Percentiles rank a stretch among this genome's conserved stretches.
Evolutionary conservation across 1,284 basidiomycete species (phyloP).

Genomic region (Heterobasidion irregulare): DNA sequence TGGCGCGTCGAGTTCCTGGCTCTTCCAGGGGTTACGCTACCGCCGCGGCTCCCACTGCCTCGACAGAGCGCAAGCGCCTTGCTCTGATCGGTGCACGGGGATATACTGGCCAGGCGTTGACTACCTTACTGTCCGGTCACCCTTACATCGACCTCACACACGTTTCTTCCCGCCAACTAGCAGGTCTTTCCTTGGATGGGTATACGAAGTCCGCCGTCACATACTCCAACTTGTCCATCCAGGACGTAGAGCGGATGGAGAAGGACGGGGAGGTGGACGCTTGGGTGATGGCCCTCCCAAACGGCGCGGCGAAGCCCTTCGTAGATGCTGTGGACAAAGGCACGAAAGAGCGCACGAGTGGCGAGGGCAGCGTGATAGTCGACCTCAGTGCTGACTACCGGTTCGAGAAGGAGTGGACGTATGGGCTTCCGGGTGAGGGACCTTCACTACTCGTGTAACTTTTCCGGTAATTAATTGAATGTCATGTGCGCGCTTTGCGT

Average conservation of each 20-base stretch:
- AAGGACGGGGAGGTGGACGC: slow-evolving; percentile 85
- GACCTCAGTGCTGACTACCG: slow-evolving; percentile 95
- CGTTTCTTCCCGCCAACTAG: slow-evolving; percentile 94
- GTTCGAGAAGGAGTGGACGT: slow-evolving; percentile 93
- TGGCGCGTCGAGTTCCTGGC: slow-evolving; percentile 44
- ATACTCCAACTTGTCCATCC: slow-evolving; percentile 73
- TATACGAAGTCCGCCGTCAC: slow-evolving; percentile 77
- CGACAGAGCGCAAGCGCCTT: slow-evolving; percentile 76
- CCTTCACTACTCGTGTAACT: slow-evolving; percentile 23
- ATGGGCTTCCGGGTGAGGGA: slow-evolving; percentile 96
- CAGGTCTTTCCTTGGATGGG: slow-evolving; percentile 71
- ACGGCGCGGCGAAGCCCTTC: slow-evolving; percentile 95
- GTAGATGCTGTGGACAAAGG: slow-evolving; percentile 89
- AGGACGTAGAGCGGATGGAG: slow-evolving; percentile 83
- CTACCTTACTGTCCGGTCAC: slow-evolving; percentile 78
- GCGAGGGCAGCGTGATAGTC: slow-evolving; percentile 71
- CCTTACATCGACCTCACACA: slow-evolving; percentile 87
- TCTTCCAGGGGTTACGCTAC: slow-evolving; percentile 59
- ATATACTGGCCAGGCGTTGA: slow-evolving; percentile 91
- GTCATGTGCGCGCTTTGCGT: slow-evolving; percentile 8
- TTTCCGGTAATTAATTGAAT: slow-evolving; percentile 23
- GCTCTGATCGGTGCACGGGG: slow-evolving; percentile 94
- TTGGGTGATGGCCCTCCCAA: slow-evolving; percentile 98
- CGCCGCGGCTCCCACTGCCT: slow-evolving; percentile 30
- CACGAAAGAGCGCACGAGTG: slow-evolving; percentile 41